phyloP scores from a whole-genome alignment of 805 yeast species.

The Wickerhamomyces sydowiorum region DNA sequence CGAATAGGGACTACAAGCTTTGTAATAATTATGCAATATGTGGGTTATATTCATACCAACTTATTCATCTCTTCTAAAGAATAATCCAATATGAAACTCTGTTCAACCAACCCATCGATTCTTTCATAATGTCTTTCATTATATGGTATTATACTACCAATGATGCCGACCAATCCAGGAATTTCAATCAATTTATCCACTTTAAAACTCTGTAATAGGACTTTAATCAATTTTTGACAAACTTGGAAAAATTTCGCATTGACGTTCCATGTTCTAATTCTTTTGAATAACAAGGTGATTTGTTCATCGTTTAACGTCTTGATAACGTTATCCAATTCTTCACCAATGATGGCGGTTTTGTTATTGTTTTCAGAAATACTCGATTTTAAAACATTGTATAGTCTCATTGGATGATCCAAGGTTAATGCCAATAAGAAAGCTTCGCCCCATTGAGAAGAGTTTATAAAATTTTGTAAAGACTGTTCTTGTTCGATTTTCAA shows the following conservation, averaged over 20 bases:
- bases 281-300: constrained; percentile 54
- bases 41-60: too few relatives aligned
- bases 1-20: too few relatives aligned
- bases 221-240: constrained; percentile 72
- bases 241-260: constrained; percentile 74
- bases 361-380: constrained; percentile 38
- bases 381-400: constrained; percentile 69
- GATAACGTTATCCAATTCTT: constrained; percentile 60
- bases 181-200: constrained; percentile 55
- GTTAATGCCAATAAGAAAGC: constrained; percentile 85
- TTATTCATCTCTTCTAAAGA: constrained; percentile 73
- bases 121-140: constrained; percentile 80
- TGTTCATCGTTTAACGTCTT: constrained; percentile 53
- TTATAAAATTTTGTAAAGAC: constrained; percentile 67
- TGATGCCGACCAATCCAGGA: constrained; percentile 58
- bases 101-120: constrained; percentile 74
- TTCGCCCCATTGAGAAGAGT: constrained; percentile 73
- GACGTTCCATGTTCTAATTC: constrained; percentile 93
- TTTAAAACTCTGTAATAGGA: constrained; percentile 50
- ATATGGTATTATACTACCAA: constrained; percentile 82
- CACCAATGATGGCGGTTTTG: constrained; percentile 39
- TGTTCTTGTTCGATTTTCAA: constrained; percentile 82
- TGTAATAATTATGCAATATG: too few relatives aligned
- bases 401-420: constrained; percentile 84
- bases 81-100: constrained; percentile 80